A percentile compares a stretch with the other conserved stretches of the same genome.
These are phyloP conservation scores for Fusarium kyushuense DNA, from an alignment of 2,329 filamentous ascomycete genomes.

Conservation along the genomic window DNA sequence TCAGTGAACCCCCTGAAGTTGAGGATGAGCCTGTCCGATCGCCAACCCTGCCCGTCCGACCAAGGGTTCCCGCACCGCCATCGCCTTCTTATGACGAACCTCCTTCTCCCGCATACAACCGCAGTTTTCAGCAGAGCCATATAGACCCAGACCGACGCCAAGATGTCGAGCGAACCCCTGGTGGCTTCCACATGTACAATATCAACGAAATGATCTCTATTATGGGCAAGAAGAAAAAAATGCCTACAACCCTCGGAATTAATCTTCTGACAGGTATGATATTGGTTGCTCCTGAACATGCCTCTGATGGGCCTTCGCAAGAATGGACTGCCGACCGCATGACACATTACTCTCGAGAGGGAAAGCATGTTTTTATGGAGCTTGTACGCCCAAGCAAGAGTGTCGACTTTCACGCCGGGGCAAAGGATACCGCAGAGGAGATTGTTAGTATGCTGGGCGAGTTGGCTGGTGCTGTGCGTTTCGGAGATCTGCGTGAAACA, in stretches of 20 bases:
- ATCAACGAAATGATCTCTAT: constrained; percentile 98
- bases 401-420: constrained; percentile 95
- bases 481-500: constrained; percentile 87
- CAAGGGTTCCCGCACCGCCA: constrained; percentile 42
- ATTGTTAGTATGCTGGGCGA: constrained; percentile 91
- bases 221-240: constrained; percentile 97
- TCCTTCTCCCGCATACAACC: constrained; percentile 35
- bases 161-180: constrained; percentile 68
- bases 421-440: constrained; percentile 95
- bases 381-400: constrained; percentile 92
- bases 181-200: constrained; percentile 93
- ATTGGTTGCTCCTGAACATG: constrained; percentile 88
- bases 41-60: constrained; percentile 56
- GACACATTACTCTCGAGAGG: constrained; percentile 97
- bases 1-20: constrained; percentile 46
- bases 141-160: constrained; percentile 43
- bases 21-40: constrained; percentile 52
- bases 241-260: constrained; percentile 96
- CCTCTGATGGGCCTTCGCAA: constrained; percentile 83
- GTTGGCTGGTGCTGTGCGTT: constrained; percentile 84
- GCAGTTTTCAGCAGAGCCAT: constrained; percentile 52
- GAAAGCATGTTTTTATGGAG: constrained; percentile 97
- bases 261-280: constrained; percentile 90
- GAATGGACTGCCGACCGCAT: constrained; percentile 96
- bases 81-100: constrained; percentile 44